A percentile compares a stretch with the other conserved stretches of the same genome.
Conservation (phyloP, 2,329 filamentous ascomycete species). For the Colletotrichum liaoningense region DNA sequence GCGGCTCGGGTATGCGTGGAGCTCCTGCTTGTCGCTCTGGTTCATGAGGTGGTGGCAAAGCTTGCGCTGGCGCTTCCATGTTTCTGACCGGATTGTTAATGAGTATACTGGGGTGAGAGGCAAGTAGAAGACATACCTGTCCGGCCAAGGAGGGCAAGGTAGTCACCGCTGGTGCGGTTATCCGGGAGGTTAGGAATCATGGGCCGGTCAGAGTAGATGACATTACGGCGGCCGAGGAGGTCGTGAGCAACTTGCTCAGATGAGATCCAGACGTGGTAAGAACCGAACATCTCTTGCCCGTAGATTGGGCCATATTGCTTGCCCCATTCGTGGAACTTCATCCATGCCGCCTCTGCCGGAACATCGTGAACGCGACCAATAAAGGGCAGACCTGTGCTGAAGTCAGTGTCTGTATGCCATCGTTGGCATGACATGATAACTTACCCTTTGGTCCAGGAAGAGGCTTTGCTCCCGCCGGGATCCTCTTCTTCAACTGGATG, state of each 20-base stretch:
- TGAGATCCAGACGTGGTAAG: constrained; percentile 60
- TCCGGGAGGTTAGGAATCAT: constrained; percentile 59
- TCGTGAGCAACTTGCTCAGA: constrained; percentile 58
- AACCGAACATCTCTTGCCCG: constrained; percentile 58
- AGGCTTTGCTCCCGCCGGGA: constrained; percentile 42
- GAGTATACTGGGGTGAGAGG: too few species aligned
- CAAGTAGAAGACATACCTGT: constrained; percentile 46
- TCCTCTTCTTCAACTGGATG: constrained; percentile 34
- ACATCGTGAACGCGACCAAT: constrained; percentile 59
- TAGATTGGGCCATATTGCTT: constrained; percentile 60
- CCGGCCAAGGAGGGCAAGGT: constrained; percentile 56
- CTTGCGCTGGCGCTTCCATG: constrained; percentile 61
- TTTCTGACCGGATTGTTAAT: constrained; percentile 45
- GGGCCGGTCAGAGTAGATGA: constrained; percentile 60
- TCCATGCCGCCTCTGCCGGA: constrained; percentile 53
- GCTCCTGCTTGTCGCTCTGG: constrained; percentile 45
- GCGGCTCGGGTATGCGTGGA: constrained; percentile 55
- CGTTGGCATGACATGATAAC: neutral
- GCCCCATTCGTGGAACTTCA: constrained; percentile 61
- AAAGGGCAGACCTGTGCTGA: constrained; percentile 50
- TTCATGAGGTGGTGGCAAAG: constrained; percentile 57
- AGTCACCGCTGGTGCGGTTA: constrained; percentile 59
- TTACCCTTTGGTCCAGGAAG: constrained; percentile 45
- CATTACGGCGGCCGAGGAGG: constrained; percentile 52
- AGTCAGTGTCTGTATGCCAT: constrained; percentile 8